Percentiles rank a stretch among this genome's conserved stretches.
Conservation (phyloP, 2,329 filamentous ascomycete genomes). For the Aureobasidium pullulans region DNA sequence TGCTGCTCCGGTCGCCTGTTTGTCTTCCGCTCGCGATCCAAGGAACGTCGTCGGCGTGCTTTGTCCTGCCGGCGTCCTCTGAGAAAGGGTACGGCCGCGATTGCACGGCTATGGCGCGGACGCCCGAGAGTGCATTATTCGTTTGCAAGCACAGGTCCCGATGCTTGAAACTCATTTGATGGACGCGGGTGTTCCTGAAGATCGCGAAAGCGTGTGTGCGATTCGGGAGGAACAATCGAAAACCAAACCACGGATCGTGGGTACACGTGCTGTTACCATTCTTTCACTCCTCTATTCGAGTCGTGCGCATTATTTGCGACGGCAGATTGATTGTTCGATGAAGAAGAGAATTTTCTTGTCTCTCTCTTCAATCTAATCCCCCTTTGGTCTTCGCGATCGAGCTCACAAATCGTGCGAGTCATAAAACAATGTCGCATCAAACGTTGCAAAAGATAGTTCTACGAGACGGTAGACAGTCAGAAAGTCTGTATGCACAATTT, state of each 20-base stretch:
- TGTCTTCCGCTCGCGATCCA: not conserved
- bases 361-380: not conserved
- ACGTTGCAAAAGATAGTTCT: not conserved
- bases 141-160: not conserved
- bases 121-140: too few species aligned
- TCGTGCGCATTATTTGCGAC: not conserved
- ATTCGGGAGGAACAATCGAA: too few species aligned
- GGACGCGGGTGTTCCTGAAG: constrained; percentile 8
- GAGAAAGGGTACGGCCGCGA: not conserved
- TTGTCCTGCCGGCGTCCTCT: not conserved
- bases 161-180: not conserved
- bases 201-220: not conserved
- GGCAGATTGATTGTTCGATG: not conserved
- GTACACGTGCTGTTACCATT: not conserved
- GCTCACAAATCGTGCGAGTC: not conserved
- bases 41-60: not conserved
- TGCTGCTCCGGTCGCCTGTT: not conserved
- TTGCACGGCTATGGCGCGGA: not conserved
- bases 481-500: not conserved
- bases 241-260: not conserved
- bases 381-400: not conserved
- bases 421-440: not conserved
- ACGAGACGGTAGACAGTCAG: not conserved
- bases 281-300: not conserved
- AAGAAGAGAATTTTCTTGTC: not conserved